A percentile compares a stretch with the other conserved stretches of the same genome.
phyloP scores from a whole-genome alignment of 2,329 filamentous ascomycete genomes.

The Moelleriella libera region DNA sequence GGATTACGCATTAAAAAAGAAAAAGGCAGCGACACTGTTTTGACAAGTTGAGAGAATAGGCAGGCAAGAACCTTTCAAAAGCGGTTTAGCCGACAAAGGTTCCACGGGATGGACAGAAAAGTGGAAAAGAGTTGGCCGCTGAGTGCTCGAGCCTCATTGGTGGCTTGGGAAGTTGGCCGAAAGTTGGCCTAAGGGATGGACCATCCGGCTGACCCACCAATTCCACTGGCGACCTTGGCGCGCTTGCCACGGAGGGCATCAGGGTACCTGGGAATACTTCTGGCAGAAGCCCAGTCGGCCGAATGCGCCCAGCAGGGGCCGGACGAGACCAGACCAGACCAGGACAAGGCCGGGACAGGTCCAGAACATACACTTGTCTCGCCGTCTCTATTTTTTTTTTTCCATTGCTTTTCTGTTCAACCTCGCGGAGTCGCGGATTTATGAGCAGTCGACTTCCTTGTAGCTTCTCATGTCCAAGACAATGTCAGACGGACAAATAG shows the following conservation, averaged over 20 bases:
- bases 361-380: neutral
- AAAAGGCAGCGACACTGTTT: neutral
- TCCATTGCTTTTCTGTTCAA: neutral
- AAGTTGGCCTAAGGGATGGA: conserved; percentile 2
- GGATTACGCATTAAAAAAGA: neutral
- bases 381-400: too few species aligned
- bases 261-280: neutral
- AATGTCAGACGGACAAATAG: too few species aligned
- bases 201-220: neutral
- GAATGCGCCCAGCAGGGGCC: neutral
- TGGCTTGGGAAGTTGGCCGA: conserved; percentile 1
- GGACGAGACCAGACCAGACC: neutral
- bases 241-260: neutral
- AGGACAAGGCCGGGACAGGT: neutral
- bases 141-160: neutral
- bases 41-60: neutral
- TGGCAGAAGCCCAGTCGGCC: neutral
- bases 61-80: neutral
- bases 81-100: neutral
- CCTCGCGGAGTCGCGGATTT: conserved; percentile 1
- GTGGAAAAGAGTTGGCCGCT: conserved; percentile 1
- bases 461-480: too few species aligned
- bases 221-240: neutral
- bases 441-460: conserved; percentile 1
- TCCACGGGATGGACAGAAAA: neutral